These are phyloP conservation scores for Sarocladium oryzae DNA, from an alignment of 2,329 filamentous ascomycete genomes.

Conservation along the genomic window DNA sequence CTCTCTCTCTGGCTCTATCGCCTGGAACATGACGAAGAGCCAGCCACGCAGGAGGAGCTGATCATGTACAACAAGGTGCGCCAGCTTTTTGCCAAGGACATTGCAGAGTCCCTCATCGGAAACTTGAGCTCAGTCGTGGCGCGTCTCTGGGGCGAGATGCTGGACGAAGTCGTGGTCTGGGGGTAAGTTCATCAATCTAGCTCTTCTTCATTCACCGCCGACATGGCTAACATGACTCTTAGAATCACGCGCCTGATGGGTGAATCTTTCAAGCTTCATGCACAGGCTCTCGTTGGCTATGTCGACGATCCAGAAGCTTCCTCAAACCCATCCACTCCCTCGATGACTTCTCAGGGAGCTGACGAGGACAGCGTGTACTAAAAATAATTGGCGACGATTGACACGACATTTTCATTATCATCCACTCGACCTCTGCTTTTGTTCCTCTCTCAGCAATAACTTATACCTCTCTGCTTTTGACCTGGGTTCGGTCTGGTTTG, in stretches of 20 bases:
- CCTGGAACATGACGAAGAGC: slow-evolving; percentile 97
- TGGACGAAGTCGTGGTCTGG: slow-evolving; percentile 98
- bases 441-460: slow-evolving; percentile 14
- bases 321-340: slow-evolving; percentile 63
- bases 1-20: slow-evolving; percentile 97
- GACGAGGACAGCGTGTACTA: slow-evolving; percentile 69
- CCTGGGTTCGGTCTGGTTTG: slow-evolving; percentile 14
- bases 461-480: slow-evolving; percentile 25
- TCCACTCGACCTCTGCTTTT: slow-evolving; percentile 14
- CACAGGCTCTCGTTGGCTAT: slow-evolving; percentile 89
- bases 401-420: slow-evolving; percentile 35
- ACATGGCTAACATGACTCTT: slow-evolving; percentile 15
- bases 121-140: slow-evolving; percentile 95
- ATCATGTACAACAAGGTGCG: slow-evolving; percentile 91
- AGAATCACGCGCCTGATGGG: slow-evolving; percentile 95
- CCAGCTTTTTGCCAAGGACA: slow-evolving; percentile 83
- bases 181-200: slow-evolving; percentile 61
- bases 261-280: slow-evolving; percentile 94
- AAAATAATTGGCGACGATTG: slow-evolving; percentile 39
- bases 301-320: slow-evolving; percentile 74
- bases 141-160: slow-evolving; percentile 93
- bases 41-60: slow-evolving; percentile 74
- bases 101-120: slow-evolving; percentile 70
- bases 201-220: background rate
- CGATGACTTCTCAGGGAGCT: slow-evolving; percentile 64